Conservation (phyloP, 495 filamentous ascomycete species). For the Saxophila tyrrhenica region DNA sequence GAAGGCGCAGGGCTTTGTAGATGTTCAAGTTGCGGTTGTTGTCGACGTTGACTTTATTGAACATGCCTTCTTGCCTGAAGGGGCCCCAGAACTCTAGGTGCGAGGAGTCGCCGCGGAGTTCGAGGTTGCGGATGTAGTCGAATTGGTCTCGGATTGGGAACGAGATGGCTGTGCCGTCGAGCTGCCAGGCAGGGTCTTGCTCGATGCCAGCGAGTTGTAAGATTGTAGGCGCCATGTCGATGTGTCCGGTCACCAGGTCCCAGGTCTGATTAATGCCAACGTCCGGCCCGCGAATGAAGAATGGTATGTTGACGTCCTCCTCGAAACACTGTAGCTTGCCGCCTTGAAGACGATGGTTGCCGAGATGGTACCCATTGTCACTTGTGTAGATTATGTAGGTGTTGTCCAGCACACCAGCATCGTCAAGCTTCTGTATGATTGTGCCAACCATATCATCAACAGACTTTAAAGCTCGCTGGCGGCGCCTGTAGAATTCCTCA, state of each 20-base stretch:
- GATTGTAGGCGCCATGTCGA: slow-evolving; percentile 13
- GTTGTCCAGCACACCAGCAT: slow-evolving; percentile 5
- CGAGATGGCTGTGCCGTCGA: slow-evolving; percentile 22
- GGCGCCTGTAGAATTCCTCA: slow-evolving; percentile 54
- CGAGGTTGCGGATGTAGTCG: neutral
- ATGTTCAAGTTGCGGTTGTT: slow-evolving; percentile 22
- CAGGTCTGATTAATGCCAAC: neutral
- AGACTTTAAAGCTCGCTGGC: slow-evolving; percentile 29
- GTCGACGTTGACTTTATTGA: slow-evolving; percentile 29
- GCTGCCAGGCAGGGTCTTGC: slow-evolving; percentile 4
- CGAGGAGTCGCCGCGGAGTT: neutral
- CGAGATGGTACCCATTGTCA: slow-evolving; percentile 15
- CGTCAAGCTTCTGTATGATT: slow-evolving; percentile 9
- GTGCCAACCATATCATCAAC: slow-evolving; percentile 12
- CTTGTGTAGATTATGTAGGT: slow-evolving; percentile 12
- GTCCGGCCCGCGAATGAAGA: slow-evolving; percentile 1
- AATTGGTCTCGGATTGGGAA: neutral
- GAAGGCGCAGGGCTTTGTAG: slow-evolving; percentile 21
- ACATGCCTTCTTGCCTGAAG: neutral
- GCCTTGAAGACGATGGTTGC: slow-evolving; percentile 5
- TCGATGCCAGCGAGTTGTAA: slow-evolving; percentile 3
- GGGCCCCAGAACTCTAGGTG: slow-evolving; percentile 1
- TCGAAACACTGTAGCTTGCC: slow-evolving; percentile 7
- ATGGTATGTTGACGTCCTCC: slow-evolving; percentile 14
- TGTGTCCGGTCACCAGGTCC: neutral